Percentiles rank a stretch among this genome's conserved stretches.
phyloP scores from a whole-genome alignment of 768 basidiomycete genomes.

The Agaricus bisporus region DNA sequence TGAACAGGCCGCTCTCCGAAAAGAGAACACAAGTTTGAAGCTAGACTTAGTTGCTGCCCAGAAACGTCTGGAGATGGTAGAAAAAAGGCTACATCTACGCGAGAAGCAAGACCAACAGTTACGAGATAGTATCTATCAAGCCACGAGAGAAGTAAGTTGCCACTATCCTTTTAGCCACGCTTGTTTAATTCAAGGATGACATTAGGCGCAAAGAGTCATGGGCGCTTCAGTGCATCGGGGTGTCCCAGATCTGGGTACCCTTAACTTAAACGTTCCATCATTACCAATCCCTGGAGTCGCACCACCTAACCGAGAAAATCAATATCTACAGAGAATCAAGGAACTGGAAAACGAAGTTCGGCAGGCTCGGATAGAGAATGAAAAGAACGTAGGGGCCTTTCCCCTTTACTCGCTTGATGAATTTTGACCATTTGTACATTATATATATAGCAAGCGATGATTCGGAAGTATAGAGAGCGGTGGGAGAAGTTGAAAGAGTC shows the following conservation, averaged over 20 bases:
- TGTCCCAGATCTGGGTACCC: constrained; percentile 46
- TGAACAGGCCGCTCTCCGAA: constrained; percentile 46
- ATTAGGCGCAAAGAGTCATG: constrained; percentile 75
- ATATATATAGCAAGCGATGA: constrained; percentile 20
- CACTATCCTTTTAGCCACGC: not conserved
- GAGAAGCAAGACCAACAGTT: constrained; percentile 76
- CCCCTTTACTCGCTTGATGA: not conserved
- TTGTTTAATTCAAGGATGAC: not conserved
- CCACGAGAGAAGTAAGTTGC: constrained; percentile 50
- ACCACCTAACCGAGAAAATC: constrained; percentile 46
- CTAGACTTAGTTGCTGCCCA: constrained; percentile 52
- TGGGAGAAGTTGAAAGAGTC: constrained; percentile 91
- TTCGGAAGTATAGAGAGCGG: constrained; percentile 74
- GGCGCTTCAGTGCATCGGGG: constrained; percentile 59
- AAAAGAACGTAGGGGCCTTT: constrained; percentile 65
- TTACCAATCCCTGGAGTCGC: constrained; percentile 44
- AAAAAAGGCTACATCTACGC: constrained; percentile 58
- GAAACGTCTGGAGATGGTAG: constrained; percentile 52
- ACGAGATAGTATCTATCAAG: constrained; percentile 72
- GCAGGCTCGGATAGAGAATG: constrained; percentile 59
- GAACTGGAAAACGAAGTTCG: constrained; percentile 81
- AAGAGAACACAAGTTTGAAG: constrained; percentile 63
- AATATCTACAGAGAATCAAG: constrained; percentile 57
- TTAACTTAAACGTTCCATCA: constrained; percentile 55
- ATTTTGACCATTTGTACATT: not conserved